Percentiles rank a stretch among this genome's conserved stretches.
Evolutionary conservation across 371 early-diverging fungal genomes (phyloP).

Genomic region (Cokeromyces recurvatus): DNA sequence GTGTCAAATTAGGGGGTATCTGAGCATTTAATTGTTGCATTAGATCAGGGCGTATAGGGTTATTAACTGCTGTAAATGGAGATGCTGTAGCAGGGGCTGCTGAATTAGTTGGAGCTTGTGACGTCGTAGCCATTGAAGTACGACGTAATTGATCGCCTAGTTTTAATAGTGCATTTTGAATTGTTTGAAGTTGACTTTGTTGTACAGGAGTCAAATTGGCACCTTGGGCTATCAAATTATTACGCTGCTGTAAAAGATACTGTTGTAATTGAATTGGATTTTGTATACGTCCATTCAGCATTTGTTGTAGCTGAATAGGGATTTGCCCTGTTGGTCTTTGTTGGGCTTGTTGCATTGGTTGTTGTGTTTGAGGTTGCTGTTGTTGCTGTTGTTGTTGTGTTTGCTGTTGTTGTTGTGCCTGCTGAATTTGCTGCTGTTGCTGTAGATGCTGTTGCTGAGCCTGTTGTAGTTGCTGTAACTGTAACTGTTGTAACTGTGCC

Average conservation of each 20-base stretch:
- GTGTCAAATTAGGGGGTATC: slow-evolving; percentile 22
- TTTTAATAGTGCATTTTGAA: slow-evolving; percentile 15
- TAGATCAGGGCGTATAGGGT: no score
- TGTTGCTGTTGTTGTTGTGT: neutral
- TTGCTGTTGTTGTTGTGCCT: neutral
- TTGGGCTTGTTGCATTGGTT: neutral
- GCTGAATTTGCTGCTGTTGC: slow-evolving; percentile 1
- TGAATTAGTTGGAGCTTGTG: slow-evolving; percentile 1
- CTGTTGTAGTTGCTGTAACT: slow-evolving; percentile 13
- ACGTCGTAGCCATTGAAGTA: slow-evolving; percentile 3
- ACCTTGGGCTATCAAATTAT: slow-evolving; percentile 10
- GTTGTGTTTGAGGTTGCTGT: neutral
- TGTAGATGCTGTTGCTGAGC: slow-evolving; percentile 3
- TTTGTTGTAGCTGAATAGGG: neutral
- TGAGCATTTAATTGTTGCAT: slow-evolving; percentile 10
- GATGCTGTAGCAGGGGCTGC: neutral
- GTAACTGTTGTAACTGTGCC: neutral
- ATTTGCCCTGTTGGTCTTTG: neutral
- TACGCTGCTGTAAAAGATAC: slow-evolving; percentile 21
- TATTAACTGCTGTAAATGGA: no score
- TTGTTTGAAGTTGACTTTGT: slow-evolving; percentile 17
- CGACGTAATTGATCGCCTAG: slow-evolving; percentile 20
- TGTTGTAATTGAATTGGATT: slow-evolving; percentile 22
- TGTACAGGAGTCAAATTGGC: slow-evolving; percentile 12
- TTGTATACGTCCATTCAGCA: slow-evolving; percentile 12